A percentile compares a stretch with the other conserved stretches of the same genome.
Conservation (phyloP, 805 yeast genomes). For the Candida yuanshanica region DNA sequence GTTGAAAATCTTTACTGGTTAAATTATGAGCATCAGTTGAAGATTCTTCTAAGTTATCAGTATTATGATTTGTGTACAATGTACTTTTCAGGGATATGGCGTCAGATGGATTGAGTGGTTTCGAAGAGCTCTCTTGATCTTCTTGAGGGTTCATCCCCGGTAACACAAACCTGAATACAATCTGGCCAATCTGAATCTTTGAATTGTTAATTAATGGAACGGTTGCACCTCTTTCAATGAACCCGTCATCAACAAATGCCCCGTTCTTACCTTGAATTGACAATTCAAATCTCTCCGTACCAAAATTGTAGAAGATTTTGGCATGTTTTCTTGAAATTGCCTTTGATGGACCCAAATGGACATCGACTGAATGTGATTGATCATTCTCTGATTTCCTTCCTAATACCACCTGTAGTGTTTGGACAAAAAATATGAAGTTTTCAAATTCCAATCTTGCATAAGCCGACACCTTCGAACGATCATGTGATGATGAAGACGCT, state of each 20-base stretch:
- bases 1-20: constrained; percentile 21
- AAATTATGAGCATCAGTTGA: constrained; percentile 12
- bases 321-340: constrained; percentile 95
- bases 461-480: constrained; percentile 36
- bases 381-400: constrained; percentile 86
- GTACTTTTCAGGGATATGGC: constrained; percentile 52
- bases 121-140: constrained; percentile 23
- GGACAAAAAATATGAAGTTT: constrained; percentile 90
- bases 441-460: constrained; percentile 84
- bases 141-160: constrained; percentile 56
- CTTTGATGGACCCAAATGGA: constrained; percentile 86
- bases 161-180: constrained; percentile 78
- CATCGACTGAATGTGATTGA: constrained; percentile 71
- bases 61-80: constrained; percentile 30
- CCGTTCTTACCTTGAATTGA: constrained; percentile 93
- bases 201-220: constrained; percentile 80
- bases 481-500: constrained; percentile 5
- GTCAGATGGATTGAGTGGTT: constrained; percentile 54
- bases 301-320: constrained; percentile 92
- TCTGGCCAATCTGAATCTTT: constrained; percentile 88
- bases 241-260: constrained; percentile 88
- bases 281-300: constrained; percentile 89
- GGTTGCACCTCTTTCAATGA: constrained; percentile 87
- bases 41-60: constrained; percentile 6
- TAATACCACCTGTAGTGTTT: constrained; percentile 86